A percentile compares a stretch with the other conserved stretches of the same genome.
phyloP scores from a whole-genome alignment of 2,329 filamentous ascomycete species.

The Ascochyta rabiei region DNA sequence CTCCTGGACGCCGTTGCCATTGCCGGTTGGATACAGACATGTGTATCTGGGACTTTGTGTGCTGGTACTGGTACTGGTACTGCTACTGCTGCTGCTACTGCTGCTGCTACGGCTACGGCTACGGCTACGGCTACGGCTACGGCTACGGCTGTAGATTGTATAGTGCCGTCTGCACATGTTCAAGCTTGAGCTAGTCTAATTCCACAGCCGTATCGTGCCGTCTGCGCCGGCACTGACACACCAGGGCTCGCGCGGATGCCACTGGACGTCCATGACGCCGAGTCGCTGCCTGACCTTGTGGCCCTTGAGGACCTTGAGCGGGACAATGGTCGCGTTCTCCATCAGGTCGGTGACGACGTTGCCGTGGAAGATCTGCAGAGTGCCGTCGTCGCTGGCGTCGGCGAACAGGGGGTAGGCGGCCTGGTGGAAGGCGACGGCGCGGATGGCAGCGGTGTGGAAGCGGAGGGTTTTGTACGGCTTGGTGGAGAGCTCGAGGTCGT shows the following conservation, averaged over 20 bases:
- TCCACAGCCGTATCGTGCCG: constrained; percentile 90
- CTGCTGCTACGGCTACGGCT: too few species aligned
- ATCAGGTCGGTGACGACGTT: constrained; percentile 94
- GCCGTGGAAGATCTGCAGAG: constrained; percentile 93
- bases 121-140: too few species aligned
- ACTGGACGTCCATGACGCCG: constrained; percentile 91
- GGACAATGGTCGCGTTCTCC: constrained; percentile 95
- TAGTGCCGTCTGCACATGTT: too few species aligned
- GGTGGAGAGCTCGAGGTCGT: constrained; percentile 89
- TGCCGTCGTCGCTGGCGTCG: constrained; percentile 93
- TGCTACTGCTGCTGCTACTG: too few species aligned
- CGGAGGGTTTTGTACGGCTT: constrained; percentile 95
- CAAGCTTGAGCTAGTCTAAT: too few species aligned
- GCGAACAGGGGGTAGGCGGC: constrained; percentile 83
- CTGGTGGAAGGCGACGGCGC: constrained; percentile 85
- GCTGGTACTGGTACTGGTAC: too few species aligned
- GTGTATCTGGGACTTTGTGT: too few species aligned
- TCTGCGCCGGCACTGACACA: constrained; percentile 92
- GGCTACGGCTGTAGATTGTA: too few species aligned
- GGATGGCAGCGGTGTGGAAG: constrained; percentile 91
- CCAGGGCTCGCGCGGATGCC: constrained; percentile 96
- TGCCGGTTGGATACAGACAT: too few species aligned
- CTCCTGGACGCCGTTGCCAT: too few species aligned
- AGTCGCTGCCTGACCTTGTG: constrained; percentile 86
- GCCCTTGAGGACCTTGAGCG: constrained; percentile 89